phyloP scores from a whole-genome alignment of 345 rosid species.

The Populus alba region DNA sequence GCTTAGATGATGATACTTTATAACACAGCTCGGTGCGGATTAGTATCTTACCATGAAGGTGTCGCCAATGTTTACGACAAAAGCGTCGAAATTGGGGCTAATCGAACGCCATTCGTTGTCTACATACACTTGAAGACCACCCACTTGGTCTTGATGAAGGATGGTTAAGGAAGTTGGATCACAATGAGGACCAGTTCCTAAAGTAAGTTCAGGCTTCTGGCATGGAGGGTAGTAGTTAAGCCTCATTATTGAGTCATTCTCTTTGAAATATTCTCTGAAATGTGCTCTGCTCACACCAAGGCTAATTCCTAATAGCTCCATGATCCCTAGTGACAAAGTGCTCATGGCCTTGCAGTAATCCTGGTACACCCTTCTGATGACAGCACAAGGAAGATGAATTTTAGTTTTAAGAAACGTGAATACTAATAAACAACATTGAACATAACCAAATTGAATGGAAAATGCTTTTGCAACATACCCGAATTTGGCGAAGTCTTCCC shows the following conservation, averaged over 20 bases:
- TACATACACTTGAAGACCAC: constrained; percentile 89
- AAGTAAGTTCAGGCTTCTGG: constrained; percentile 84
- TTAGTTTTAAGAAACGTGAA: not conserved
- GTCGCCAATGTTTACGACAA: constrained; percentile 95
- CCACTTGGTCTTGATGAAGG: constrained; percentile 93
- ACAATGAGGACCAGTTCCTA: constrained; percentile 99
- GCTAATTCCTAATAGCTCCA: constrained; percentile 85
- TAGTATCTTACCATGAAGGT: constrained; percentile 81
- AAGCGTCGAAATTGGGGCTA: constrained; percentile 68
- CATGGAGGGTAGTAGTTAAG: constrained; percentile 93
- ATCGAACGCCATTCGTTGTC: constrained; percentile 81
- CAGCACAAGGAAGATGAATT: not conserved
- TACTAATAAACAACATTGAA: not conserved
- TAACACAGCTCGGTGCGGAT: not conserved
- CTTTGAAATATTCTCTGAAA: constrained; percentile 72
- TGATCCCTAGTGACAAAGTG: constrained; percentile 72
- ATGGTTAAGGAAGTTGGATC: constrained; percentile 98
- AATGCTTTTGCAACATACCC: constrained; percentile 45
- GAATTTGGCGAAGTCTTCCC: constrained; percentile 51
- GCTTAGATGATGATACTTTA: not conserved
- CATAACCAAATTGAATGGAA: not conserved
- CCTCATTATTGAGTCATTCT: constrained; percentile 95
- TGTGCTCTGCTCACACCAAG: constrained; percentile 53
- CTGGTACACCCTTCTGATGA: constrained; percentile 63
- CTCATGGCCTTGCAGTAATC: constrained; percentile 86